Evolutionary conservation across 2,329 filamentous ascomycete genomes (phyloP), one percentile per base, ranked within the genome.

Genomic region (Chaetomium sp.): DNA sequence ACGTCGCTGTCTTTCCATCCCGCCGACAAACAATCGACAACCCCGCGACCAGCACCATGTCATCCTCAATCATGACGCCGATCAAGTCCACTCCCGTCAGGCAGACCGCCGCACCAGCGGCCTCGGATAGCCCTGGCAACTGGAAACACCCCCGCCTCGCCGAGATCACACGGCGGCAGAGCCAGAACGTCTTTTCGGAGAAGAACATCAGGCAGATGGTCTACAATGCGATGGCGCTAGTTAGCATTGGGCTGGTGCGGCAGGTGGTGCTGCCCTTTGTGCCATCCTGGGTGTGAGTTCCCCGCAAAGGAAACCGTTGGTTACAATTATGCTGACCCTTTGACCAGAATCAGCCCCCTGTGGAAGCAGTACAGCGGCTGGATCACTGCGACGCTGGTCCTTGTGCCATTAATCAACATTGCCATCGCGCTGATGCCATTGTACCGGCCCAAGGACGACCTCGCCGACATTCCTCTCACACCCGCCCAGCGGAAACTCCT

Each of bases 111-210:
- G 73, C 62, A 16, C 8, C 78, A 69, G 73, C 84, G 69, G 67
- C 83, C 74, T 74, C 82, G 76, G 85, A 87, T 60, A 87, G 84
- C 71, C 85, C 91, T 7, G 93, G 94, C 62, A 92, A 89, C 74
- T 99, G 95, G 94, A 87, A 88, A 73, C 95, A 99, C 76, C 95
- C 95, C 38, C 88, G 90, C 68, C 84, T 97, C 69, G 85, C 92
- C 72, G 94, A 98, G 78, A 96, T 99, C 74, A 87, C 90, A 19
- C 85, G 85, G 68, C 88, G 95, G 59, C 91, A 93, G 74, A 89
- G 91, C 75, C 89, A 88, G 23, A 87, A 88, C 16, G 90, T 84
- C 56, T 97, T 98, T 75, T 87, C 88, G 63, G 88, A 93, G 71
- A 86, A 85, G 74, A 94, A 97, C 69, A 78, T 95, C 57, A 85